These are phyloP conservation scores for Thymus mandschuricus DNA, from an alignment of 257 asterid species.

Conservation along the genomic window DNA sequence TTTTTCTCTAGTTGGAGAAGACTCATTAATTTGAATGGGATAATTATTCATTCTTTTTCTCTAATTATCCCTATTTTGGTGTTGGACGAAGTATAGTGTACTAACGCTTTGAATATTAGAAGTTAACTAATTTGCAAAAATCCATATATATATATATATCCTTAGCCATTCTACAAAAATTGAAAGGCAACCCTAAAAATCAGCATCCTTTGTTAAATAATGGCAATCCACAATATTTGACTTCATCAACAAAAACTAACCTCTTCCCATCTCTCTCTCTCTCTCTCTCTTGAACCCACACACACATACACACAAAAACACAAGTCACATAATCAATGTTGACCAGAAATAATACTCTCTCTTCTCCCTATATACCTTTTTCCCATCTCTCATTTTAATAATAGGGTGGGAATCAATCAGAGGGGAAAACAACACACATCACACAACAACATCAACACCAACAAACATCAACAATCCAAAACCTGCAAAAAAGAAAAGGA, in stretches of 20 bases:
- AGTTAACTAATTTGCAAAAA: neutral
- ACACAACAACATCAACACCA: neutral
- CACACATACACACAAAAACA: conserved; percentile 7
- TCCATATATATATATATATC: too few species aligned
- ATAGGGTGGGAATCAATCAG: conserved; percentile 7
- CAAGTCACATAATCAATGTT: neutral
- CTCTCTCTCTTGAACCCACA: neutral
- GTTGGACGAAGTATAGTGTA: neutral
- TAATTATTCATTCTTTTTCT: too few species aligned
- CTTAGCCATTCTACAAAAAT: neutral
- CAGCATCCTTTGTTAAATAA: conserved; percentile 41
- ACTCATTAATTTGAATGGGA: too few species aligned
- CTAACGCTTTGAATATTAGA: neutral
- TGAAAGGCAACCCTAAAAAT: neutral
- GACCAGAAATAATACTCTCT: conserved; percentile 5
- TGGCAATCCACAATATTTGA: conserved; percentile 36
- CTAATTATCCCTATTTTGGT: neutral
- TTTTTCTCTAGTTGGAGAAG: too few species aligned
- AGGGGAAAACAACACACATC: neutral
- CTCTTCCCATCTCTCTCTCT: conserved; percentile 19
- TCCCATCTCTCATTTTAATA: conserved; percentile 33
- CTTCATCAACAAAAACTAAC: conserved; percentile 39
- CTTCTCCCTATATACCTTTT: conserved; percentile 20
- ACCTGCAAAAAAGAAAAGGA: neutral
- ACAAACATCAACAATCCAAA: neutral